Evolutionary conservation across 2,329 filamentous ascomycete genomes (phyloP).

Genomic region (Colletotrichum sp.): DNA sequence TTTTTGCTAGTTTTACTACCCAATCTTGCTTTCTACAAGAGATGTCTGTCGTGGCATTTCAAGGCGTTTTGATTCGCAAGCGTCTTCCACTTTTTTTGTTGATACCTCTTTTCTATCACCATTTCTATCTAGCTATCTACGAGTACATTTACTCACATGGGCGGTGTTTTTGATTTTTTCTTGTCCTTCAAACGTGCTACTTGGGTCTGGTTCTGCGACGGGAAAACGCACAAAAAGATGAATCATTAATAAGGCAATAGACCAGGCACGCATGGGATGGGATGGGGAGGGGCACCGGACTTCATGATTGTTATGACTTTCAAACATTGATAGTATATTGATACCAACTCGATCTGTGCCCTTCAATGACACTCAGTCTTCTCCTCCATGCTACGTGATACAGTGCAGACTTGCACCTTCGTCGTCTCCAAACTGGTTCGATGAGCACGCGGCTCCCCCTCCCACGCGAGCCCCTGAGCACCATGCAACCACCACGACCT

Average conservation of each 20-base stretch:
- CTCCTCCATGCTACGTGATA: not conserved
- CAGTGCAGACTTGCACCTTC: not conserved
- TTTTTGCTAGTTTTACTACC: not conserved
- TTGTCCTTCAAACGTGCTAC: not conserved
- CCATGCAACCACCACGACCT: not conserved
- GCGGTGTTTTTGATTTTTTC: not conserved
- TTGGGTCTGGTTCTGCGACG: not conserved
- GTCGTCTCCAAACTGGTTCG: not conserved
- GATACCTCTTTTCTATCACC: not conserved
- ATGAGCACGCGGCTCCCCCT: not conserved
- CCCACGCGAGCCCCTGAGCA: not conserved
- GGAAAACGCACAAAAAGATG: not conserved
- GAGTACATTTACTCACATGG: not conserved
- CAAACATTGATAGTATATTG: not conserved
- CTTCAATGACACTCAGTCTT: not conserved
- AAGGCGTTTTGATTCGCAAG: not conserved
- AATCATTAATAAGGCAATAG: not conserved
- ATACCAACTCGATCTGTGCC: not conserved
- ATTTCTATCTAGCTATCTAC: not conserved
- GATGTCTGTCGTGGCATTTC: not conserved
- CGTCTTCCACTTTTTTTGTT: not conserved
- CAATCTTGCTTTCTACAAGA: not conserved
- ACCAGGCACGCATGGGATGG: not conserved
- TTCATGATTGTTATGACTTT: not conserved
- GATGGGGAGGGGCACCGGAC: not conserved